Evolutionary conservation across 2,329 filamentous ascomycete genomes (phyloP).

Genomic region (Fusarium circinatum): DNA sequence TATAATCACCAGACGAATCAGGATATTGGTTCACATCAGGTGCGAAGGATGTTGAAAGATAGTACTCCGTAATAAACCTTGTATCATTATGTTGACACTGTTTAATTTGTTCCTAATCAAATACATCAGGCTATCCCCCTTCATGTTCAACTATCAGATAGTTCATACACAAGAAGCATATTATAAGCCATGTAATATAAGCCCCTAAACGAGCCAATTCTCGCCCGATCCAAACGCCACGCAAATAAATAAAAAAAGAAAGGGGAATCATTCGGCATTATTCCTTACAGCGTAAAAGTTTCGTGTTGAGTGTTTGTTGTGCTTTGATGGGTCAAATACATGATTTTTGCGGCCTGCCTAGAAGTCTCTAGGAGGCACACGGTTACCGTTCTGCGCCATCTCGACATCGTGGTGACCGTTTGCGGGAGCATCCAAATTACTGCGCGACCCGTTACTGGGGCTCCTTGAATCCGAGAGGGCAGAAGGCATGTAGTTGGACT

Average conservation of each 20-base stretch:
- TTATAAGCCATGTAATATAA: background rate
- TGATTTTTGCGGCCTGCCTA: background rate
- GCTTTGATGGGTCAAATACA: background rate
- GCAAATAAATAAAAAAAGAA: conserved; percentile 7
- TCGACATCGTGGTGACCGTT: conserved; percentile 21
- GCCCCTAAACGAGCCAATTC: background rate
- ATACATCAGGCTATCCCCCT: background rate
- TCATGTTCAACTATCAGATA: background rate
- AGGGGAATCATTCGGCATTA: conserved; percentile 31
- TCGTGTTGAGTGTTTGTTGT: background rate
- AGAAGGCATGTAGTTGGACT: conserved; percentile 33
- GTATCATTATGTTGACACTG: background rate
- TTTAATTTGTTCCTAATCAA: background rate
- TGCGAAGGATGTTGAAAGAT: background rate
- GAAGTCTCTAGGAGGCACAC: conserved; percentile 22
- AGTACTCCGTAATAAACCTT: no score
- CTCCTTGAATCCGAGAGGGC: conserved; percentile 23
- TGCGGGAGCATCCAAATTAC: conserved; percentile 1
- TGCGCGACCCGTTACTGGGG: conserved; percentile 27
- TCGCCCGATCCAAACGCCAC: conserved; percentile 23
- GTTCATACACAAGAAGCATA: background rate
- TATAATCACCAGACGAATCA: background rate
- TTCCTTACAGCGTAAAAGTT: conserved; percentile 15
- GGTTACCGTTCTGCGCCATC: conserved; percentile 24
- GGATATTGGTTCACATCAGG: background rate